These are phyloP conservation scores for Pleodorina starrii DNA, from an alignment of 139 green algal species.

Conservation along the genomic window DNA sequence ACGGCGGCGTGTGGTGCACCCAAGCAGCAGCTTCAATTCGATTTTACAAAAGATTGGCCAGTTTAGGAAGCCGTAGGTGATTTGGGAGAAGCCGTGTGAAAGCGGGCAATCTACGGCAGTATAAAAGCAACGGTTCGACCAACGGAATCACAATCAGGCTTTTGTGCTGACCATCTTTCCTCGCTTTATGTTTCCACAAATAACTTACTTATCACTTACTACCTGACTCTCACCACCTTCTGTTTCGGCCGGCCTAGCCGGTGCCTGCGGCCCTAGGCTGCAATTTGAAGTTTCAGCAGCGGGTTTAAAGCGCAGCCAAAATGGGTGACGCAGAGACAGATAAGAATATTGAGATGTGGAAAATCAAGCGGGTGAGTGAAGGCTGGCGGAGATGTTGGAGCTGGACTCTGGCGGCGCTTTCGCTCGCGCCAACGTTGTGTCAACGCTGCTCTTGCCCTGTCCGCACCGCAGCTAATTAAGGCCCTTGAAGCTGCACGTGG, in stretches of 20 bases:
- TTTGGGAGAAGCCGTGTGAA: too few relatives aligned
- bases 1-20: too few relatives aligned
- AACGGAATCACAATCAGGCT: too few relatives aligned
- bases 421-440: slow-evolving; percentile 20
- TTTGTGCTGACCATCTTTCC: too few relatives aligned
- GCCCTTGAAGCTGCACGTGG: slow-evolving; percentile 86
- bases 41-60: too few relatives aligned
- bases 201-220: too few relatives aligned
- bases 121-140: too few relatives aligned
- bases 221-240: too few relatives aligned
- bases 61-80: too few relatives aligned
- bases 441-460: background rate
- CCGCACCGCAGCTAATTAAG: slow-evolving; percentile 89
- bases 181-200: too few relatives aligned
- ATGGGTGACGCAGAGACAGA: slow-evolving; percentile 70
- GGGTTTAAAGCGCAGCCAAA: slow-evolving; percentile 12
- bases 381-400: background rate
- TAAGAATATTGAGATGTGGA: slow-evolving; percentile 94
- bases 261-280: slow-evolving; percentile 11
- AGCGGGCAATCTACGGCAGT: too few relatives aligned
- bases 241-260: background rate
- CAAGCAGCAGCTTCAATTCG: too few relatives aligned
- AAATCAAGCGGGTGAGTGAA: slow-evolving; percentile 90
- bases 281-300: background rate
- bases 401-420: background rate